Evolutionary conservation across 1,139 yeast genomes (phyloP), one percentile per base, ranked within the genome.

Genomic region (Saccharomycopsis hybrid): DNA sequence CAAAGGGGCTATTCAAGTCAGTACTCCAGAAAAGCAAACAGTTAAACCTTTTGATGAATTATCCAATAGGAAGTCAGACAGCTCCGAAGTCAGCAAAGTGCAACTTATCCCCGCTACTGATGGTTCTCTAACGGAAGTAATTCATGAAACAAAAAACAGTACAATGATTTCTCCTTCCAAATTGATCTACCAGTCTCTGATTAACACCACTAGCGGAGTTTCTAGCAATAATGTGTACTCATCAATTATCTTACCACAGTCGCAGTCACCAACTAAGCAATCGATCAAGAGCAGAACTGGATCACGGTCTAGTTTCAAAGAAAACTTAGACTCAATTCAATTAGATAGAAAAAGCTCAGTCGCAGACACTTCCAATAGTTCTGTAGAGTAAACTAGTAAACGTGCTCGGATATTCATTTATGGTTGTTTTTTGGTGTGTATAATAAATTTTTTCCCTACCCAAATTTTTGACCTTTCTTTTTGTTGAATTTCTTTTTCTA

Each of bases 161-260:
- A 13, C 36, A 25, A 7, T 43, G 24, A 43, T 43, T 11, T 43
- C 47, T 9, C 50, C 50, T 8, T 31, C 50, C 2, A 47, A 47
- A 13, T 33, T 47, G 29, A 30, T 47, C 24, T 47, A 33, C 28
- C 35, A 33, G 33, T 11, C 47, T 3, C 29, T n/a, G n/a, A 38
- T 33, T 35, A 43, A 43, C 11, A 38, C 45, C 31, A 47, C 46
- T 5, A 39, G 43, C 13, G 47, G 33, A 28, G 44, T 50, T 4
- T 39, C 42, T 39, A 35, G 44, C 18, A 35, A 28, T 18, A 32
- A 36, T 9, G 50, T 44, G 5, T 47, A 50, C 28, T 50, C 53
- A 29, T 35, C 48, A 11, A 47, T 50, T 13, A 42, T 50, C 18
- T 18, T 39, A 13, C 47, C 53, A 11, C 46, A 43, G 7, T 43